These are phyloP conservation scores for Somion occarium DNA, from an alignment of 1,284 basidiomycete genomes.

Conservation along the genomic window DNA sequence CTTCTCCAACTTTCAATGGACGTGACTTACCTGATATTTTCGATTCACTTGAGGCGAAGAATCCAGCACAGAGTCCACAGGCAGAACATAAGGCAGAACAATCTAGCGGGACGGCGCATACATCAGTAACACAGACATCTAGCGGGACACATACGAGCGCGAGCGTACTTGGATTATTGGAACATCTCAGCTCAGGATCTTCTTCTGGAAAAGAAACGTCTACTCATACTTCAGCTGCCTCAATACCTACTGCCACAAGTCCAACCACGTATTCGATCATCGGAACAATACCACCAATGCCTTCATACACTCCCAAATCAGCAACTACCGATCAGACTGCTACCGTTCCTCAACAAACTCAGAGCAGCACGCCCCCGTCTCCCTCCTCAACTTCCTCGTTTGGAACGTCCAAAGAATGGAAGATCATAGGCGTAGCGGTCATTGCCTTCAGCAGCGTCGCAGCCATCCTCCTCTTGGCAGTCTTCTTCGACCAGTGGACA, in stretches of 20 bases:
- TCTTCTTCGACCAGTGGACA: conserved; percentile 67
- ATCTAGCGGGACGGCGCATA: background rate
- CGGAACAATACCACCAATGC: conserved; percentile 8
- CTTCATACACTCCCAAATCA: conserved; percentile 3
- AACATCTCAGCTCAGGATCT: background rate
- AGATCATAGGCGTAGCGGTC: conserved; percentile 60
- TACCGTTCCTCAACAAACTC: background rate
- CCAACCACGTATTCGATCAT: conserved; percentile 8
- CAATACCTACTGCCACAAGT: background rate
- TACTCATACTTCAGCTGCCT: background rate
- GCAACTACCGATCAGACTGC: background rate
- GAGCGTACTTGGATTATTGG: background rate
- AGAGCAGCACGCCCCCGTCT: background rate
- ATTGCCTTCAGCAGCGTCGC: conserved; percentile 54
- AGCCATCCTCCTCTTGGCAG: conserved; percentile 44
- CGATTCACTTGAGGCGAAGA: background rate
- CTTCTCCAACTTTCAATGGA: background rate
- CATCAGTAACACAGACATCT: background rate
- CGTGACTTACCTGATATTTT: background rate
- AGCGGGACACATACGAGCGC: background rate
- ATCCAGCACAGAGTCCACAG: background rate
- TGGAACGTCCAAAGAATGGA: conserved; percentile 41
- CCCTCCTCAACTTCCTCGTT: conserved; percentile 6
- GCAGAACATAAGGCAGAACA: background rate
- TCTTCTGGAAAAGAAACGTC: background rate